Base-by-base conservation (phyloP, 345 rosid species). In the Noccaea bulbosa region DNA sequence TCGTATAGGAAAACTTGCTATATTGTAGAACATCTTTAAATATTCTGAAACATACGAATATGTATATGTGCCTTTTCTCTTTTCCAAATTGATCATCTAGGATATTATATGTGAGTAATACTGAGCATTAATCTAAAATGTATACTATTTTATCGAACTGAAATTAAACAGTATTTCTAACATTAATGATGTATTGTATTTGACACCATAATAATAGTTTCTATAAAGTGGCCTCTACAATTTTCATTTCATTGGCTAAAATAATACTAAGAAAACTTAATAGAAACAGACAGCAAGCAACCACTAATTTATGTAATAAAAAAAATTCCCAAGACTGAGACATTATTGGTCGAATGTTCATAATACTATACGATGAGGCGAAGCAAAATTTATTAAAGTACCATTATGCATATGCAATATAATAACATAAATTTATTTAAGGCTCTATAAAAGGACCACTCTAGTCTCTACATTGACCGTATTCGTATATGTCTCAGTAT, bases 301-400 rank as follows among this genome's bases (percentile, higher is more conserved):
- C 37, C 52, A 39, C 22, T 49, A 22, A n/a, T 59, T 27, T 37
- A 27, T 16, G 63, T 40, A 37, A 22, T 33, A 33, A 12, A 30
- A 0, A 43, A 11, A 44, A 4, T 54, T 32, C 17, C 45, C 11
- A 70, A 61, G 20, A 62, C 38, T 54, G 34, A 33, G 48, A 62
- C 55, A 63, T 53, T 35, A 63, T 24, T 63, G 76, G 76, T 53
- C 10, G 48, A 43, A 8, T 51, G 62, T 40, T 46, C 38, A 61
- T 11, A 50, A 39, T 24, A 57, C 6, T 33, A 20, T 22, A 4
- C 7, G 11, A 67, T 8, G 41, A 17, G 17, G 44, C 49, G 39
- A 38, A 58, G 45, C 27, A 70, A 35, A 58, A 70, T 7, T 8
- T 47, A 68, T 57, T 57, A 57, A 60, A 61, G 16, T 30, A 8